A percentile compares a stretch with the other conserved stretches of the same genome.
Conservation (phyloP, 768 basidiomycete genomes). For the Peribolospora kevripleyi region DNA sequence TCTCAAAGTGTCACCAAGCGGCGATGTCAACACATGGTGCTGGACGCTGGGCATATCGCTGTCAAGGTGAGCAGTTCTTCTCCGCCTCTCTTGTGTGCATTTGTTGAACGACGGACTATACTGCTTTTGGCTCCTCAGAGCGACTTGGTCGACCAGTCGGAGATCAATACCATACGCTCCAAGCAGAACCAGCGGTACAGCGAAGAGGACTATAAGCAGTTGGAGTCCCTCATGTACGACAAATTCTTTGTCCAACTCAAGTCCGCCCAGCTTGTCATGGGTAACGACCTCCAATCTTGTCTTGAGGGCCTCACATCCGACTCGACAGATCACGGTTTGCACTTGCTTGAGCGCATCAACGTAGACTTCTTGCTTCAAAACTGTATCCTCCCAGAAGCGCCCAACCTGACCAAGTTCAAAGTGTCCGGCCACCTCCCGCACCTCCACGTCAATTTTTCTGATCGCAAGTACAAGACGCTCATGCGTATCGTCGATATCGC, state of each 20-base stretch:
- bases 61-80: slow-evolving; percentile 20
- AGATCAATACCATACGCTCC: slow-evolving; percentile 46
- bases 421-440: slow-evolving; percentile 66
- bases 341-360: slow-evolving; percentile 75
- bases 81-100: too few species aligned
- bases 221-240: slow-evolving; percentile 92
- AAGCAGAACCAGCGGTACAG: slow-evolving; percentile 65
- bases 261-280: slow-evolving; percentile 85
- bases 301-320: slow-evolving; percentile 45
- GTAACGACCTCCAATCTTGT: slow-evolving; percentile 56
- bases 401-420: slow-evolving; percentile 68
- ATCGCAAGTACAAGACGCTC: slow-evolving; percentile 67
- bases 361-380: slow-evolving; percentile 72
- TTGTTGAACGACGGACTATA: too few species aligned
- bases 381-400: slow-evolving; percentile 65
- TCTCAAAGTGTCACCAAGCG: slow-evolving; percentile 36
- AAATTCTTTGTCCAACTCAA: slow-evolving; percentile 56
- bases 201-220: slow-evolving; percentile 58
- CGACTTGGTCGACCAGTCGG: slow-evolving; percentile 60
- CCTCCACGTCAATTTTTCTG: slow-evolving; percentile 70
- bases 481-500: slow-evolving; percentile 81
- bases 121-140: slow-evolving; percentile 27
- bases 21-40: slow-evolving; percentile 58
- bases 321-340: slow-evolving; percentile 29
- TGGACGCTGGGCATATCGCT: slow-evolving; percentile 91